Base-by-base conservation (phyloP, 768 basidiomycete genomes). In the Auriscalpium orientale region DNA sequence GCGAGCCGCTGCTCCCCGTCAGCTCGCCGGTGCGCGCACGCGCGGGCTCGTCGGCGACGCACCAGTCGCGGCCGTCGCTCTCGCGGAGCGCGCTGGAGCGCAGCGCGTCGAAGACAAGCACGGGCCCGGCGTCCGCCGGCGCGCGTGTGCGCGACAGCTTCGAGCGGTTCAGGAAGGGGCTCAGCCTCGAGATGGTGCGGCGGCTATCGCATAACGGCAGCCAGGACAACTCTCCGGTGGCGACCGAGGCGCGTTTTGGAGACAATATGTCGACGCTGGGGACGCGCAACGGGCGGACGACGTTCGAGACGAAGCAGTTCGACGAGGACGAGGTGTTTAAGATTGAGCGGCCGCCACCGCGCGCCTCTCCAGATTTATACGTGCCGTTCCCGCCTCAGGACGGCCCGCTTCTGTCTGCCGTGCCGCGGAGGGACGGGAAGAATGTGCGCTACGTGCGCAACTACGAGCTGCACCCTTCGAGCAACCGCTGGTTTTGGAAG, bases 401-500 rank as follows among this genome's bases (percentile, higher is more conserved):
- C 46, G 57, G 46, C 58, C 54, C 40, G 58, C 67, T 56, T 43
- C 68, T 72, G 38, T 71, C 70, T 47, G 67, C 67, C 21, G 60
- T 69, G 9, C 76, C 77, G 34, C 43, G 60, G 11, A 49, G 65
- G 15, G 59, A 64, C 40, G 59, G 56, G 28, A 66, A 68, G 46
- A 78, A 76, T 0, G 71, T 73, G 8, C 73, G 75, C 48, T 68
- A 66, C 21, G 62, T 80, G 51, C 79, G 80, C 36, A 82, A 82
- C 52, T 85, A 86, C 68, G 72, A 84, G 59, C 68, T 76, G 18
- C 83, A 90, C 66, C 81, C 84, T 1, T 89, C 89, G 3, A 75
- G 82, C 55, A 94, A 92, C 70, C 74, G 73, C 44, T 95, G 92
- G 71, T 86, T 87, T 66, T 73, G 87, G 54, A 60, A 75, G 1